phyloP scores from a whole-genome alignment of 331 rosid genomes.

The Quercus phellos region DNA sequence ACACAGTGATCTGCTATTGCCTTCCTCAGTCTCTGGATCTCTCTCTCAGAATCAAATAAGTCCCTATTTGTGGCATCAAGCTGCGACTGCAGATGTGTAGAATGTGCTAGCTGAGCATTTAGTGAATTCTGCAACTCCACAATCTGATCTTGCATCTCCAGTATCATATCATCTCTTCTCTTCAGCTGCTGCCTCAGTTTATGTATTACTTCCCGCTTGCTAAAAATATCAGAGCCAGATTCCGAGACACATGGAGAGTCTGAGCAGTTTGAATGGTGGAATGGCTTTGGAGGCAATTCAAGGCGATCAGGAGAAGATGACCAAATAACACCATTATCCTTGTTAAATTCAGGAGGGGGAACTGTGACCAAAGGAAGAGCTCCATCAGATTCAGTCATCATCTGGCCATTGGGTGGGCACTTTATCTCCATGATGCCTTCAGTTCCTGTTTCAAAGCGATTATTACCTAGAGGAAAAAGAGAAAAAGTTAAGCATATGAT shows the following conservation, averaged over 20 bases:
- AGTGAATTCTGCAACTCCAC: constrained; percentile 73
- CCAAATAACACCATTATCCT: constrained; percentile 81
- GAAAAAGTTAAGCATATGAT: neutral
- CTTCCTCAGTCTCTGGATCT: constrained; percentile 85
- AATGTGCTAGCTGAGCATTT: constrained; percentile 58
- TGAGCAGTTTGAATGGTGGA: constrained; percentile 82
- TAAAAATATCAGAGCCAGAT: constrained; percentile 90
- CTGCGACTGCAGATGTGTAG: constrained; percentile 76
- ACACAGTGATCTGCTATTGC: constrained; percentile 93
- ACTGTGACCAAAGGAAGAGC: constrained; percentile 78
- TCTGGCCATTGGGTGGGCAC: constrained; percentile 57
- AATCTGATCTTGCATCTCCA: constrained; percentile 98
- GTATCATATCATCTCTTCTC: constrained; percentile 91
- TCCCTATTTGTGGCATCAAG: constrained; percentile 76
- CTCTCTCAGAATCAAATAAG: constrained; percentile 73
- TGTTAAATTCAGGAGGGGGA: constrained; percentile 64
- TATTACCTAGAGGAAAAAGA: constrained; percentile 13
- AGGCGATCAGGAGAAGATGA: constrained; percentile 83
- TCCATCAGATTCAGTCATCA: constrained; percentile 48
- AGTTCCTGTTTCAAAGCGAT: constrained; percentile 40
- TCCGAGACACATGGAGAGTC: constrained; percentile 96
- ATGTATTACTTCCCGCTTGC: constrained; percentile 89
- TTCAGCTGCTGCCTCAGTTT: constrained; percentile 90
- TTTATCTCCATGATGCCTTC: constrained; percentile 51
- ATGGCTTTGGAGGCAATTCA: constrained; percentile 75